A percentile compares a stretch with the other conserved stretches of the same genome.
These are phyloP conservation scores for Cercospora sp. DNA, from an alignment of 2,329 filamentous ascomycete species.

Conservation along the genomic window DNA sequence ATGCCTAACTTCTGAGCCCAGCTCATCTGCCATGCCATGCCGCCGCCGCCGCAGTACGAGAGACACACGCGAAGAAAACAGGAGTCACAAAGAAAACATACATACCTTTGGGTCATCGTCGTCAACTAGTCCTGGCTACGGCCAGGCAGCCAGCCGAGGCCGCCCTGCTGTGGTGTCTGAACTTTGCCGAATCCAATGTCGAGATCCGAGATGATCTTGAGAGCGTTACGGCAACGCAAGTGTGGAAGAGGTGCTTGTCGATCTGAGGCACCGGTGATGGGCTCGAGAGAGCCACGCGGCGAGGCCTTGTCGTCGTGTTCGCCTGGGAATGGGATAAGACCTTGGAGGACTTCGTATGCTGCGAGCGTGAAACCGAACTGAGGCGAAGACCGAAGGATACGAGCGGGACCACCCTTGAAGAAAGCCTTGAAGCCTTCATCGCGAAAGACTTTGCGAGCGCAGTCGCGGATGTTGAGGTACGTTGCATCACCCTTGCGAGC, in stretches of 20 bases:
- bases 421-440: slow-evolving; percentile 95
- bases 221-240: slow-evolving; percentile 77
- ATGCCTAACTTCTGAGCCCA: slow-evolving; percentile 1
- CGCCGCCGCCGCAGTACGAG: slow-evolving; percentile 8
- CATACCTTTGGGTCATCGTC: slow-evolving; percentile 10
- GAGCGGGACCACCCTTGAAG: slow-evolving; percentile 96
- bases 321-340: slow-evolving; percentile 74
- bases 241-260: slow-evolving; percentile 66
- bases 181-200: slow-evolving; percentile 88
- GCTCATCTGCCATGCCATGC: slow-evolving; percentile 2
- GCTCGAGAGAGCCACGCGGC: slow-evolving; percentile 60
- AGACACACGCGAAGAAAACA: neutral
- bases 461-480: slow-evolving; percentile 86
- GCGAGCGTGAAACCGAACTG: slow-evolving; percentile 98
- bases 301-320: slow-evolving; percentile 51
- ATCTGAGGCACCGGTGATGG: slow-evolving; percentile 62
- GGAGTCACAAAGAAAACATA: slow-evolving; percentile 10
- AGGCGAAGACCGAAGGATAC: slow-evolving; percentile 90
- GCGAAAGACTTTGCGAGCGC: slow-evolving; percentile 76
- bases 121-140: neutral
- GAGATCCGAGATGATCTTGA: slow-evolving; percentile 93
- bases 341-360: slow-evolving; percentile 89
- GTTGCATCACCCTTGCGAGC: slow-evolving; percentile 89
- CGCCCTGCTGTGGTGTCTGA: slow-evolving; percentile 42
- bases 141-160: slow-evolving; percentile 14